Conservation (phyloP, 1,284 basidiomycete genomes). For the Anthracocystis panici-leucophaei region DNA sequence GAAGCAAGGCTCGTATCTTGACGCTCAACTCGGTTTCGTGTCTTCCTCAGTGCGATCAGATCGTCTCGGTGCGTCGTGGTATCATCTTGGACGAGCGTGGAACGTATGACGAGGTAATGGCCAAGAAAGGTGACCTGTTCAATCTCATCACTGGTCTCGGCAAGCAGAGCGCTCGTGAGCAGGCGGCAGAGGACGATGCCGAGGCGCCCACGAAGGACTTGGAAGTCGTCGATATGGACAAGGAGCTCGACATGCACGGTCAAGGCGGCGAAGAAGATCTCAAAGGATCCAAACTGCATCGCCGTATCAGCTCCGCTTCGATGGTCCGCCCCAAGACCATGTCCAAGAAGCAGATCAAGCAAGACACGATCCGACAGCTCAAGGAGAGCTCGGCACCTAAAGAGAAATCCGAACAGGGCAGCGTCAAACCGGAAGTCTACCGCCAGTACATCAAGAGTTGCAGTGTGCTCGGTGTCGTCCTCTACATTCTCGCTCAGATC, state of each 20-base stretch:
- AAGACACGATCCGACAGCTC: slow-evolving; percentile 64
- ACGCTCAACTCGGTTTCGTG: slow-evolving; percentile 71
- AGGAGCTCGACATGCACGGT: slow-evolving; percentile 47
- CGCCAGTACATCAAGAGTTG: slow-evolving; percentile 62
- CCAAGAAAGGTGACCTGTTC: slow-evolving; percentile 74
- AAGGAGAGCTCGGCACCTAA: slow-evolving; percentile 62
- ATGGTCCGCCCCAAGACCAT: slow-evolving; percentile 59
- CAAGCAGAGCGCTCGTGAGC: slow-evolving; percentile 56
- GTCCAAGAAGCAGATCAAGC: slow-evolving; percentile 58
- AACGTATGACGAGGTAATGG: slow-evolving; percentile 76
- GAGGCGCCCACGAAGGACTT: slow-evolving; percentile 40
- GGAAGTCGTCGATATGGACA: slow-evolving; percentile 49
- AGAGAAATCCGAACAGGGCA: slow-evolving; percentile 63
- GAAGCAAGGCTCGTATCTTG: slow-evolving; percentile 67
- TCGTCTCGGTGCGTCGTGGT: slow-evolving; percentile 81
- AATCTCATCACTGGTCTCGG: slow-evolving; percentile 72
- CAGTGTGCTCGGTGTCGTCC: slow-evolving; percentile 50
- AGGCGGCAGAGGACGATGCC: slow-evolving; percentile 34
- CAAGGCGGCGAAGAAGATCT: slow-evolving; percentile 51
- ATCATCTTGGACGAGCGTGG: slow-evolving; percentile 76
- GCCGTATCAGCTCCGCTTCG: slow-evolving; percentile 55
- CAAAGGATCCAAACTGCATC: slow-evolving; percentile 53
- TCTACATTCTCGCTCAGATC: slow-evolving; percentile 61
- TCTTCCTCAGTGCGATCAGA: slow-evolving; percentile 75
- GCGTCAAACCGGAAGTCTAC: slow-evolving; percentile 65